A percentile compares a stretch with the other conserved stretches of the same genome.
These are phyloP conservation scores for Citrus maxima DNA, from an alignment of 345 rosid species.

Conservation along the genomic window DNA sequence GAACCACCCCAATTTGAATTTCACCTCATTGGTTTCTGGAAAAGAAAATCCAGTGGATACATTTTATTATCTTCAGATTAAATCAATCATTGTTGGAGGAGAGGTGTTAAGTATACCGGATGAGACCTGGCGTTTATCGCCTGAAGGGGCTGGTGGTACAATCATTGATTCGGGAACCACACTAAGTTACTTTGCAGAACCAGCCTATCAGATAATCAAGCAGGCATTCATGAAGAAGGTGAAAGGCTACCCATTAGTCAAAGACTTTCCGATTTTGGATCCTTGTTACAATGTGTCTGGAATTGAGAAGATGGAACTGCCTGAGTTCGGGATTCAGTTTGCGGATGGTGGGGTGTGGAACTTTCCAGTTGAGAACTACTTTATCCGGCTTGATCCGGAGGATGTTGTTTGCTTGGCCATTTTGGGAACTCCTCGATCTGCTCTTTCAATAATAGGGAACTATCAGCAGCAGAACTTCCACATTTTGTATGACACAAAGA, in stretches of 20 bases:
- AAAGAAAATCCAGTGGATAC: slow-evolving; percentile 60
- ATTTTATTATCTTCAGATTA: slow-evolving; percentile 72
- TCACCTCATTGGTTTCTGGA: slow-evolving; percentile 60
- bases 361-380: slow-evolving; percentile 85
- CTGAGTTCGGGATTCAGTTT: slow-evolving; percentile 67
- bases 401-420: slow-evolving; percentile 81
- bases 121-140: slow-evolving; percentile 62
- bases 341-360: slow-evolving; percentile 83
- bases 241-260: slow-evolving; percentile 48
- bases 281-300: slow-evolving; percentile 94
- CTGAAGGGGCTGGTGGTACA: slow-evolving; percentile 72
- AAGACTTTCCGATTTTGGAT: slow-evolving; percentile 55
- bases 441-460: slow-evolving; percentile 83
- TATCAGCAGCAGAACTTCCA: slow-evolving; percentile 92
- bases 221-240: slow-evolving; percentile 59
- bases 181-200: slow-evolving; percentile 64
- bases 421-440: slow-evolving; percentile 71
- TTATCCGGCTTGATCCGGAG: slow-evolving; percentile 48
- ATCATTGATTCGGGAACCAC: slow-evolving; percentile 87
- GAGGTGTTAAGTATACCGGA: slow-evolving; percentile 60
- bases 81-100: slow-evolving; percentile 64
- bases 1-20: slow-evolving; percentile 55
- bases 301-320: slow-evolving; percentile 49
- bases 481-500: slow-evolving; percentile 67
- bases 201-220: slow-evolving; percentile 55